These are phyloP conservation scores for Rosa rugosa DNA, from an alignment of 306 rosid genomes.

Conservation along the genomic window DNA sequence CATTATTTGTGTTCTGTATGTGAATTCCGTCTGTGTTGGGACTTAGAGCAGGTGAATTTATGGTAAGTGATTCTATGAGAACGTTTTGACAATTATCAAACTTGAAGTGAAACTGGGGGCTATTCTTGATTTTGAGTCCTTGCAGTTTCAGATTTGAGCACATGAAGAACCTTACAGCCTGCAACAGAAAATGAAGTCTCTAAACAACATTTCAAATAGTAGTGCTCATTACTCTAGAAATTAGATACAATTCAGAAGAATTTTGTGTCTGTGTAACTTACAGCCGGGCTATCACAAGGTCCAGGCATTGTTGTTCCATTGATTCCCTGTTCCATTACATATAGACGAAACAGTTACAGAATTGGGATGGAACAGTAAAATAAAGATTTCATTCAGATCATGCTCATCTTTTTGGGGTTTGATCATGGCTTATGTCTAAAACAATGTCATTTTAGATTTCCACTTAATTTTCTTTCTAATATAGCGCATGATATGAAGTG, in stretches of 20 bases:
- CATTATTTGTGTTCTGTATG: slow-evolving; percentile 46
- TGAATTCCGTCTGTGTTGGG: slow-evolving; percentile 66
- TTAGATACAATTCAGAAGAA: background rate
- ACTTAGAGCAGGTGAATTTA: slow-evolving; percentile 47
- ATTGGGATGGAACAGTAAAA: background rate
- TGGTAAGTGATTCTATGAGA: slow-evolving; percentile 35
- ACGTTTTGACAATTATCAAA: slow-evolving; percentile 48
- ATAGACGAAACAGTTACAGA: background rate
- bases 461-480: no score
- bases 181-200: background rate
- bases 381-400: background rate
- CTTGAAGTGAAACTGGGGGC: slow-evolving; percentile 47
- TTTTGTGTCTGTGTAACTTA: slow-evolving; percentile 23
- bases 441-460: no score
- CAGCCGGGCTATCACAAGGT: slow-evolving; percentile 61
- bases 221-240: background rate
- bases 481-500: no score
- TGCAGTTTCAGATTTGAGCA: slow-evolving; percentile 36
- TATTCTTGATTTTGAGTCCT: slow-evolving; percentile 46
- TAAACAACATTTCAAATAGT: background rate
- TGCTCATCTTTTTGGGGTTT: background rate
- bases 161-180: slow-evolving; percentile 47
- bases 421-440: no score
- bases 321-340: slow-evolving; percentile 37
- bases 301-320: slow-evolving; percentile 33